phyloP scores from a whole-genome alignment of 257 asterid species.

The Paulownia fortunei region DNA sequence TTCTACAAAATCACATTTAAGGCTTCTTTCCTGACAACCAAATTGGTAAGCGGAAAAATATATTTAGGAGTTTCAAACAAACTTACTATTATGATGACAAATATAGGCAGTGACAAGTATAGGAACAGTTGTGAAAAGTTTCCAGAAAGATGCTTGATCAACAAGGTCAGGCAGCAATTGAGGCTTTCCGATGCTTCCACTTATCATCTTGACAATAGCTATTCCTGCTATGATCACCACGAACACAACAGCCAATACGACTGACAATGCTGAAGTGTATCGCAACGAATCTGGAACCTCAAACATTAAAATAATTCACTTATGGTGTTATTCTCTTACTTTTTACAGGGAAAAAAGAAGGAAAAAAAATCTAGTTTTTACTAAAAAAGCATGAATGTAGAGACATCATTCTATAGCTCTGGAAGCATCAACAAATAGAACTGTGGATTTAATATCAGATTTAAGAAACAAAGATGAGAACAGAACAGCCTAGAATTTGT shows the following conservation, averaged over 20 bases:
- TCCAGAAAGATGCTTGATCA: conserved; percentile 92
- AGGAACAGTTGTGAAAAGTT: conserved; percentile 81
- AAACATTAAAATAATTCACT: conserved; percentile 32
- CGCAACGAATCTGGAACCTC: conserved; percentile 80
- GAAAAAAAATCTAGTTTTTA: neutral
- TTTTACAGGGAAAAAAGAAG: neutral
- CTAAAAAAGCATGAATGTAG: conserved; percentile 14
- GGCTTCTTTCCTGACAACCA: neutral
- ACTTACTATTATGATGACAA: conserved; percentile 87
- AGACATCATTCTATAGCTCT: conserved; percentile 15
- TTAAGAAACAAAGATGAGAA: conserved; percentile 13
- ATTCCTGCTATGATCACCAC: conserved; percentile 89
- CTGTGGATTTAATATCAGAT: conserved; percentile 13
- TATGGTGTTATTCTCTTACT: conserved; percentile 18
- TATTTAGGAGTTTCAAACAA: neutral
- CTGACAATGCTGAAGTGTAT: conserved; percentile 89
- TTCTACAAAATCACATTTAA: neutral
- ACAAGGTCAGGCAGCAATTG: conserved; percentile 66
- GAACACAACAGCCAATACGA: conserved; percentile 71
- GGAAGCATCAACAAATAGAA: conserved; percentile 25
- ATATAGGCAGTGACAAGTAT: conserved; percentile 88
- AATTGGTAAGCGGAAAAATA: neutral
- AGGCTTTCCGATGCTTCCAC: conserved; percentile 83
- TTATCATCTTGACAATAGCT: conserved; percentile 57
- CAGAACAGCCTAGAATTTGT: neutral